Evolutionary conservation across 139 green algal genomes (phyloP).

Genomic region (Eudorina sp.): DNA sequence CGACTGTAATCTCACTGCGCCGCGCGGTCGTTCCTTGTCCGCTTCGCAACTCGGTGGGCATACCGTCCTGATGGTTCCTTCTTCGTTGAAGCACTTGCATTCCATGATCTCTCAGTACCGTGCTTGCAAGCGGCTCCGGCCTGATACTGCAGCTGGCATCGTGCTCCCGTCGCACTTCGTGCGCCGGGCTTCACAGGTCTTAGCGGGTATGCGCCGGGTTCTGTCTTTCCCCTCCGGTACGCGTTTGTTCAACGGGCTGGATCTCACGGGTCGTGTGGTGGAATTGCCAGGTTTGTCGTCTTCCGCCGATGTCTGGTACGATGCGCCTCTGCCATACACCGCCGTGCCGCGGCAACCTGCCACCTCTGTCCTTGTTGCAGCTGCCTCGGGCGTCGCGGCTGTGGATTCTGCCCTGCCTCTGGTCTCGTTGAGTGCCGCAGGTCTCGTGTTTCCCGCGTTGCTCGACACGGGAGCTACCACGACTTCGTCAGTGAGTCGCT

Average conservation of each 20-base stretch:
- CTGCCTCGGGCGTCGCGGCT: not conserved
- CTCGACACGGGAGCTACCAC: not conserved
- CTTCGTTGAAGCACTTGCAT: not conserved
- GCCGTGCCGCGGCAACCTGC: too few relatives aligned
- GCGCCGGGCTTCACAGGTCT: not conserved
- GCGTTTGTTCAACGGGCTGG: not conserved
- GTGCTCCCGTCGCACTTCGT: not conserved
- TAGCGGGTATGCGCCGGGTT: not conserved
- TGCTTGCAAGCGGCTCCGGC: not conserved
- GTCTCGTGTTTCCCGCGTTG: not conserved
- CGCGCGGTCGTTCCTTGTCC: not conserved
- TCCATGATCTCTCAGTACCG: not conserved
- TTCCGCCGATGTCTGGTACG: not conserved
- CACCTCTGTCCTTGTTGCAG: not conserved
- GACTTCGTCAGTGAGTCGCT: not conserved
- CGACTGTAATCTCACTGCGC: not conserved
- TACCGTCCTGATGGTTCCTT: not conserved
- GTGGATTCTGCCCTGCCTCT: not conserved
- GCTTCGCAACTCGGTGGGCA: not conserved
- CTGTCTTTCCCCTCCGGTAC: not conserved
- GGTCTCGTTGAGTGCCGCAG: not conserved
- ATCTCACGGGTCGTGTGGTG: not conserved
- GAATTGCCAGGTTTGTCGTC: not conserved
- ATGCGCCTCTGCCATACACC: not conserved
- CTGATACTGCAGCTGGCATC: not conserved